Percentiles rank a stretch among this genome's conserved stretches.
Conservation (phyloP, 768 basidiomycete genomes). For the Auriculariales sp. region DNA sequence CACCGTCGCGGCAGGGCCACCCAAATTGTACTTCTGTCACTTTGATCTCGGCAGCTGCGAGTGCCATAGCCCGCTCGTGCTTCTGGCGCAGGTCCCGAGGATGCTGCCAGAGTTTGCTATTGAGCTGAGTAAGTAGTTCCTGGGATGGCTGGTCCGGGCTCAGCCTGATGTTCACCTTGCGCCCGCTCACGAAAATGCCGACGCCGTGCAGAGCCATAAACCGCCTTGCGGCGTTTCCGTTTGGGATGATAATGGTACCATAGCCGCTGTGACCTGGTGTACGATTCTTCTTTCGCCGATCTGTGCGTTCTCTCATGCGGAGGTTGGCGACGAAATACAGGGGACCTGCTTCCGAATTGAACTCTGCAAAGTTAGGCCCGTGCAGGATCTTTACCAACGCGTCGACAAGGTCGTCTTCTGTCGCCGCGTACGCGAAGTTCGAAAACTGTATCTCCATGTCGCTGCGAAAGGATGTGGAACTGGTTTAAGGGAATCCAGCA, state of each 20-base stretch:
- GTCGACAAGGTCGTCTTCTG: conserved; percentile 10
- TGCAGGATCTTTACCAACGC: conserved; percentile 34
- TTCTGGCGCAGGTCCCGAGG: background rate
- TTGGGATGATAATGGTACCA: background rate
- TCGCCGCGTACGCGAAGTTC: conserved; percentile 11
- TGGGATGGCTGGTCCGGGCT: background rate
- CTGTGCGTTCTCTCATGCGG: background rate
- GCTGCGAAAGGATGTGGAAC: too few species aligned
- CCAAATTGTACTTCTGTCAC: conserved; percentile 38
- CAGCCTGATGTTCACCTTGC: background rate
- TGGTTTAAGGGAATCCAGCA: too few species aligned
- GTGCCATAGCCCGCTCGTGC: background rate
- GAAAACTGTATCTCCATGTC: conserved; percentile 21
- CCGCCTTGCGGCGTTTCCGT: background rate
- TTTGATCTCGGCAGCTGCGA: conserved; percentile 8
- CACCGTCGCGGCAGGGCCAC: conserved; percentile 44
- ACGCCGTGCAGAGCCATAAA: background rate
- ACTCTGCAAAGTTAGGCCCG: conserved; percentile 9
- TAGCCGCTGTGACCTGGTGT: background rate
- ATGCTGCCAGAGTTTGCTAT: background rate
- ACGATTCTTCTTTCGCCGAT: background rate
- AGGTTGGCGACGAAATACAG: background rate
- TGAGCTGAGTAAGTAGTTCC: background rate
- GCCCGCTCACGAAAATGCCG: background rate
- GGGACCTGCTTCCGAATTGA: background rate